These are phyloP conservation scores for Poronia punctata DNA, from an alignment of 495 filamentous ascomycete genomes.

Conservation along the genomic window DNA sequence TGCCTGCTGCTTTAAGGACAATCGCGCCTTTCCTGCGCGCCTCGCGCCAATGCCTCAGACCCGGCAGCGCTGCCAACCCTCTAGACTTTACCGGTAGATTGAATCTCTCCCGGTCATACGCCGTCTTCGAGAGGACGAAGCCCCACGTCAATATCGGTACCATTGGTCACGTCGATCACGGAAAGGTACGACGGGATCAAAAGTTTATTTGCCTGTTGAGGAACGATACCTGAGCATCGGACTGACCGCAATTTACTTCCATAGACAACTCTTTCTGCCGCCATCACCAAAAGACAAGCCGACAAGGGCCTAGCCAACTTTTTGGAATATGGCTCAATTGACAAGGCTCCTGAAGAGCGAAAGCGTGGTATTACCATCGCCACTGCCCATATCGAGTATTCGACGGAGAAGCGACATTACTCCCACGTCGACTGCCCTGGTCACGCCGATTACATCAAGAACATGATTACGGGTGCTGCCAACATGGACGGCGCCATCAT, in stretches of 20 bases:
- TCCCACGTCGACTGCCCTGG: constrained; percentile 99
- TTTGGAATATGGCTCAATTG: constrained; percentile 94
- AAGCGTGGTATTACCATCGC: constrained; percentile 99
- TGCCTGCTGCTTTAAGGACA: constrained; percentile 59
- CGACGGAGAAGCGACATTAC: constrained; percentile 87
- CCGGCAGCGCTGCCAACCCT: constrained; percentile 54
- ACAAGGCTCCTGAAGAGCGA: constrained; percentile 97
- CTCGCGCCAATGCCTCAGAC: constrained; percentile 55
- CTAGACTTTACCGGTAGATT: constrained; percentile 54
- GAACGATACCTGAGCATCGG: constrained; percentile 10
- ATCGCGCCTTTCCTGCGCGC: constrained; percentile 63
- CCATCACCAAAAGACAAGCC: constrained; percentile 95
- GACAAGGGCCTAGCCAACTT: constrained; percentile 88
- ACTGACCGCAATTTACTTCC: constrained; percentile 20
- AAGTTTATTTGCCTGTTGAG: constrained; percentile 7
- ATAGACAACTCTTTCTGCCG: constrained; percentile 93
- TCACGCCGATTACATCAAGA: constrained; percentile 99
- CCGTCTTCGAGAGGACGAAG: constrained; percentile 80
- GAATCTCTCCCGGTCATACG: constrained; percentile 64
- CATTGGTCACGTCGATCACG: constrained; percentile 99
- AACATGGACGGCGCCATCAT: constrained; percentile 98
- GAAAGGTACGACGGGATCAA: constrained; percentile 60
- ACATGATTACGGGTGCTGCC: constrained; percentile 98
- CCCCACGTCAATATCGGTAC: constrained; percentile 98
- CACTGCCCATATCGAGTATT: constrained; percentile 95